Base-by-base conservation (phyloP, 306 rosid species). In the Acacia acuminata region DNA sequence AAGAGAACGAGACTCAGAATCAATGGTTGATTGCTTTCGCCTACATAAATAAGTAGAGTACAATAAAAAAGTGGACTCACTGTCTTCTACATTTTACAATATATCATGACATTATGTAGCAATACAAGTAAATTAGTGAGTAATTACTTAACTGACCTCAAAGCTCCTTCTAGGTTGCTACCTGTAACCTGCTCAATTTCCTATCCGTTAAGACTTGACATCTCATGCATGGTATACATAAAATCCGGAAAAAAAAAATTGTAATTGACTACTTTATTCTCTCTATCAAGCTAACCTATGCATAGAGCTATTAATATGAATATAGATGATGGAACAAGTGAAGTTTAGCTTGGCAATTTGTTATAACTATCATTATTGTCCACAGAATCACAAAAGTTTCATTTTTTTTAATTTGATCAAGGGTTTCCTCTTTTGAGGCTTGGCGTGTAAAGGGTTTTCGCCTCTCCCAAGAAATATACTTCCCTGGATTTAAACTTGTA, bases 131-230 rank as follows among this genome's bases (percentile, higher is more conserved):
- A 55, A 34, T 15, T 14, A 48, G 47, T 43, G 12, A 43, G 7
- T 45, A 45, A 45, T 45, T 15, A 13, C 11, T 61, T 27, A 5
- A 84, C 92, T 69, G 64, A 89, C 88, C 83, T 77, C 77, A 66
- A 66, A 14, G n/a, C 22, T n/a, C 81, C 84, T 43, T 55, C 40
- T 14, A 75, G 67, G 11, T 77, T 73, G 34, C 6, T 47, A 47
- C 71, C 45, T 51, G 34, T 43, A 56, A 16, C 66, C 88, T 87
- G 84, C 45, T 64, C 22, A 51, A 68, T 14, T 38, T 72, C 66
- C 77, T 30, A 36, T 58, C 58, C 58, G 8, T 8, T 17, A 51
- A 51, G 32, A 30, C 2, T 30, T 30, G 58, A 51, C 58, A 51
- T 2, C 20, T 17, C 58, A 17, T 51, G 58, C 58, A 51, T 51